These are phyloP conservation scores for Hyphopichia homilentoma DNA, from an alignment of 805 yeast species.

Conservation along the genomic window DNA sequence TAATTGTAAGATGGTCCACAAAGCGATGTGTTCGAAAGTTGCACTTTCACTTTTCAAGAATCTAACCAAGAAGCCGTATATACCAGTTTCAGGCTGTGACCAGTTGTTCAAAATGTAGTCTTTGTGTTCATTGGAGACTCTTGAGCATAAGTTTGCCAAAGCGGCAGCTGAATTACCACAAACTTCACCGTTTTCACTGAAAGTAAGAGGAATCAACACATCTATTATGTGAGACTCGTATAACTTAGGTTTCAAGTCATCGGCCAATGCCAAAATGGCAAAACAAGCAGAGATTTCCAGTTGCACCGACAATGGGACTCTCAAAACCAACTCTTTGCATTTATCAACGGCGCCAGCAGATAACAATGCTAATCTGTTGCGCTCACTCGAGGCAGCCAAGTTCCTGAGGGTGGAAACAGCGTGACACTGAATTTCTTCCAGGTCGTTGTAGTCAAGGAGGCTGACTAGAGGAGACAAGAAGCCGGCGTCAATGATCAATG, in stretches of 20 bases:
- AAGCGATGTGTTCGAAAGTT: conserved; percentile 95
- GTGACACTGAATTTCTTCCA: conserved; percentile 97
- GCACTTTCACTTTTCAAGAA: conserved; percentile 82
- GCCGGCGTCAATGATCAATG: conserved; percentile 93
- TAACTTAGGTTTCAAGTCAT: conserved; percentile 82
- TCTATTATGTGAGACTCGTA: conserved; percentile 81
- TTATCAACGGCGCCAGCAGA: conserved; percentile 95
- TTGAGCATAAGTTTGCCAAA: conserved; percentile 88
- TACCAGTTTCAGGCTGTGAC: conserved; percentile 79
- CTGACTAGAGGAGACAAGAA: conserved; percentile 88
- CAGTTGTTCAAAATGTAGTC: conserved; percentile 72
- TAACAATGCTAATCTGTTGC: conserved; percentile 84
- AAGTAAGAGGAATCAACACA: conserved; percentile 88
- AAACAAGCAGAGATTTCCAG: conserved; percentile 95
- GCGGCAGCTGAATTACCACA: conserved; percentile 99
- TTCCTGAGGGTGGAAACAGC: conserved; percentile 95
- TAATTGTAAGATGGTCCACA: conserved; percentile 93
- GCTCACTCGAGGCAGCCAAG: conserved; percentile 92
- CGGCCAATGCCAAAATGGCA: conserved; percentile 95
- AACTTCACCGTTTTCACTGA: conserved; percentile 84
- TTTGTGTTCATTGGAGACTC: conserved; percentile 73
- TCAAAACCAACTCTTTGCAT: conserved; percentile 81
- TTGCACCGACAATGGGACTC: conserved; percentile 88
- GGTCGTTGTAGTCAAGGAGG: conserved; percentile 76
- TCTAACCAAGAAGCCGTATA: conserved; percentile 74